phyloP scores from a whole-genome alignment of 176 grass and related monocot genomes.

The Cymbopogon citratus region DNA sequence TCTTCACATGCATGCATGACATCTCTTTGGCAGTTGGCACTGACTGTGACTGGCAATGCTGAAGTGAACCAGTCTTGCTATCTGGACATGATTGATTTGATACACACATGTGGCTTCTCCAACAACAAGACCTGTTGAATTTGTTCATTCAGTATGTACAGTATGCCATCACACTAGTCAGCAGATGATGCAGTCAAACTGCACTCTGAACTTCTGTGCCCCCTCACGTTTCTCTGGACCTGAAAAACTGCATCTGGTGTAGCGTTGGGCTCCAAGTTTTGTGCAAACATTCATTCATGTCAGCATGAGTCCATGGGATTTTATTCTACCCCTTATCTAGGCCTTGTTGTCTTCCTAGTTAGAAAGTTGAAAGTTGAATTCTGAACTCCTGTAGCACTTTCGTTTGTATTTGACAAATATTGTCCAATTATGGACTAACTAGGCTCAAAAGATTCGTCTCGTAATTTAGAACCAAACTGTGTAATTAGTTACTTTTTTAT shows the following conservation, averaged over 20 bases:
- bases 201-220: neutral
- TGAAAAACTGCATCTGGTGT: neutral
- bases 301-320: neutral
- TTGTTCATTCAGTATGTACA: neutral
- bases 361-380: no score
- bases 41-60: neutral
- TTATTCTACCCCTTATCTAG: no score
- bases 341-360: no score
- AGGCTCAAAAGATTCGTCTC: no score
- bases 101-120: neutral
- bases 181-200: conserved; percentile 14
- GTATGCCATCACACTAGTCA: neutral
- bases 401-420: no score
- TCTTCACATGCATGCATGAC: neutral
- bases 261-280: neutral
- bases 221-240: neutral
- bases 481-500: no score
- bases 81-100: neutral
- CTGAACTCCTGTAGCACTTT: no score
- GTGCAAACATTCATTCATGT: conserved; percentile 8
- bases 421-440: no score
- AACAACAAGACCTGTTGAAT: neutral
- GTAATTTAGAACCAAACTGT: no score
- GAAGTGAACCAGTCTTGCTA: neutral
- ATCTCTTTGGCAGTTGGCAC: neutral